These are phyloP conservation scores for Dicorynia guianensis DNA, from an alignment of 306 rosid genomes.

Conservation along the genomic window DNA sequence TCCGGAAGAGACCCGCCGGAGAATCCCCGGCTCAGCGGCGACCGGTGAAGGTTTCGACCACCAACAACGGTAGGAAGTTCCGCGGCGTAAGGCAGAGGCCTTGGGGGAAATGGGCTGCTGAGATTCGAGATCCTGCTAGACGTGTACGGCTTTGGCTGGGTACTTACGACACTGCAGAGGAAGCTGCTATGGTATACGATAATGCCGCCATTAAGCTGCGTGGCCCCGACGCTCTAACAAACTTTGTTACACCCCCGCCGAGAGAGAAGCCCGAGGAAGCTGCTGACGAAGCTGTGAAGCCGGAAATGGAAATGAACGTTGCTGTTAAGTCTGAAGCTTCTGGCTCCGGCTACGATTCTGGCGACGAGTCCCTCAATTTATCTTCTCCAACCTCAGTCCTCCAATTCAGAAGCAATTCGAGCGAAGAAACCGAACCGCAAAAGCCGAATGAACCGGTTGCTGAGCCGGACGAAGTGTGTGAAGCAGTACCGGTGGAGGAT, in stretches of 20 bases:
- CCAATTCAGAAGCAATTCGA: constrained; percentile 46
- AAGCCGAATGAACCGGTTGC: neutral
- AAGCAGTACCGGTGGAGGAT: neutral
- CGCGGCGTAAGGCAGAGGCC: constrained; percentile 85
- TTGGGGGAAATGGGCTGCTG: constrained; percentile 93
- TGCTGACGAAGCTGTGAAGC: neutral
- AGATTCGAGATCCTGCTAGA: constrained; percentile 76
- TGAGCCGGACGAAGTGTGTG: neutral
- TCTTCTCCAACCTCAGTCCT: constrained; percentile 86
- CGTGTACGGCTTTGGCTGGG: constrained; percentile 76
- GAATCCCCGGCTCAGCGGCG: constrained; percentile 17
- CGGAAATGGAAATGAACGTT: constrained; percentile 8
- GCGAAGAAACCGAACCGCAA: constrained; percentile 25
- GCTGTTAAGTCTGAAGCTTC: constrained; percentile 35
- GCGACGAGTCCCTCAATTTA: constrained; percentile 59
- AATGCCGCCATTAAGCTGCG: constrained; percentile 72
- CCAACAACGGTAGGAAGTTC: constrained; percentile 53
- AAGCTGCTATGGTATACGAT: constrained; percentile 84
- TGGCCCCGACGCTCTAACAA: constrained; percentile 71
- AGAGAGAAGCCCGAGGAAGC: constrained; percentile 8
- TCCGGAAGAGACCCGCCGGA: constrained; percentile 49
- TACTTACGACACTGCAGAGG: constrained; percentile 79
- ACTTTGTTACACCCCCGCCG: constrained; percentile 47
- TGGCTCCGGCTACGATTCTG: constrained; percentile 63
- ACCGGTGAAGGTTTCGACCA: constrained; percentile 27